phyloP scores from a whole-genome alignment of 2,329 filamentous ascomycete species.

The Pyricularia sp. region DNA sequence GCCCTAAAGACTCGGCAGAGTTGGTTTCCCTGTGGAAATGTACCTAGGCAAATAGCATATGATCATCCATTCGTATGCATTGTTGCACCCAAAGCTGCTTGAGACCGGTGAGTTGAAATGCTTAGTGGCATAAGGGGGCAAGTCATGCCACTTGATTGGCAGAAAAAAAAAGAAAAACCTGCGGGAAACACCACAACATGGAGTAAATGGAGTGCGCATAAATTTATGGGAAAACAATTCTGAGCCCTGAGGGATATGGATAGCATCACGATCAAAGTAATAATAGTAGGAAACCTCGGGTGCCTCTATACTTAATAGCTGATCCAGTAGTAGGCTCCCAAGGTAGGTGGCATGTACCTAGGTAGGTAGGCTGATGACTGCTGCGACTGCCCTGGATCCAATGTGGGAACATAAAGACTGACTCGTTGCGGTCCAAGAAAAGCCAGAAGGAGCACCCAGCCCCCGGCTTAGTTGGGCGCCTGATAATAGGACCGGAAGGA shows the following conservation, averaged over 20 bases:
- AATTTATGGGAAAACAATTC: neutral
- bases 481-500: neutral
- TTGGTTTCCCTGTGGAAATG: neutral
- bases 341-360: neutral
- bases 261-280: too few species aligned
- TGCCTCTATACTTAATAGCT: too few species aligned
- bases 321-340: neutral
- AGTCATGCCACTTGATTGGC: neutral
- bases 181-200: neutral
- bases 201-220: neutral
- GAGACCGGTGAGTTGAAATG: neutral
- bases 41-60: neutral
- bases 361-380: neutral
- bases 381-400: neutral
- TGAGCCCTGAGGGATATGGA: too few species aligned
- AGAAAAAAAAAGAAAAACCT: neutral
- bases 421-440: neutral
- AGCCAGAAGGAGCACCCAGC: neutral
- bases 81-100: neutral
- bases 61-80: neutral
- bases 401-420: neutral
- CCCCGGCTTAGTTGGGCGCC: neutral
- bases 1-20: neutral
- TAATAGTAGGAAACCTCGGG: too few species aligned
- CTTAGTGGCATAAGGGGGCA: neutral